Evolutionary conservation across 495 filamentous ascomycete genomes (phyloP).

Genomic region (Penicillium cinerascens): DNA sequence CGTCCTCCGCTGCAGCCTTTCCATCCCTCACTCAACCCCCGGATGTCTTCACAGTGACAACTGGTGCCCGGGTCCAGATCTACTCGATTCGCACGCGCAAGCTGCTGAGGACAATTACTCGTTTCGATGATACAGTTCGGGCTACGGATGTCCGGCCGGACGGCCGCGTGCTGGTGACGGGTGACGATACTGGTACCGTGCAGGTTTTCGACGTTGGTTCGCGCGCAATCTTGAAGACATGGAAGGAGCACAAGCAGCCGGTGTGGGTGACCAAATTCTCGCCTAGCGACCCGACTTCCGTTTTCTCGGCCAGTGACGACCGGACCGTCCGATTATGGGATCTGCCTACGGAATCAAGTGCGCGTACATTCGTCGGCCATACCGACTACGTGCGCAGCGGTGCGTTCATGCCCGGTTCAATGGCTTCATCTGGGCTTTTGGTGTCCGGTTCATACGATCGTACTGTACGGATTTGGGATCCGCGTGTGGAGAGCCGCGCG

Average conservation of each 20-base stretch:
- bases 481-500: slow-evolving; percentile 61
- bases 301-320: slow-evolving; percentile 86
- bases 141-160: slow-evolving; percentile 83
- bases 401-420: slow-evolving; percentile 76
- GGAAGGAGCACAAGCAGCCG: slow-evolving; percentile 92
- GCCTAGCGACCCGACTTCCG: slow-evolving; percentile 74
- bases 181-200: slow-evolving; percentile 83
- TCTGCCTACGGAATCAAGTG: slow-evolving; percentile 71
- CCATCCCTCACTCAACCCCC: slow-evolving; percentile 45
- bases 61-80: slow-evolving; percentile 85
- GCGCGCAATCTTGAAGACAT: slow-evolving; percentile 90
- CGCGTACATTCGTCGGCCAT: slow-evolving; percentile 79
- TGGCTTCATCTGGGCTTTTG: slow-evolving; percentile 63
- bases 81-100: slow-evolving; percentile 87
- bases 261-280: slow-evolving; percentile 90
- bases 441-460: slow-evolving; percentile 91
- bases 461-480: slow-evolving; percentile 92
- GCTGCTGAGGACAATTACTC: slow-evolving; percentile 82
- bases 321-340: slow-evolving; percentile 92
- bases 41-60: slow-evolving; percentile 90
- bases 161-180: slow-evolving; percentile 82
- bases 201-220: slow-evolving; percentile 92
- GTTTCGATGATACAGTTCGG: slow-evolving; percentile 86
- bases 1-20: slow-evolving; percentile 45
- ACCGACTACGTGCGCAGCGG: slow-evolving; percentile 87